Evolutionary conservation across 2,329 filamentous ascomycete species (phyloP), one percentile per base, ranked within the genome.

Genomic region (Colletotrichum filicis): DNA sequence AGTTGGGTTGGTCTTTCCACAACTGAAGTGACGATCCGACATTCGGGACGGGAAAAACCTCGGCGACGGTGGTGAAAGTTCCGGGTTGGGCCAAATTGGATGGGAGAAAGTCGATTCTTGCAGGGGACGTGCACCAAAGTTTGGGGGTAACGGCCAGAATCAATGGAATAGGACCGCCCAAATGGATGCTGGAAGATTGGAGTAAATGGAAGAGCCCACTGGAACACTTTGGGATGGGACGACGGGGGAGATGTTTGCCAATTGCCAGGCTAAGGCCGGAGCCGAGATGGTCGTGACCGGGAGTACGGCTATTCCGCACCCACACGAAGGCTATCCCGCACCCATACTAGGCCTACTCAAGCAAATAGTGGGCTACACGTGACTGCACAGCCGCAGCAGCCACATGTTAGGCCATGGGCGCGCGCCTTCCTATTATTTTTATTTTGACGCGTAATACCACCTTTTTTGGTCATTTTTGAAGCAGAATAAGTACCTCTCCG

Each of bases 181-280:
- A 60, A 35, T 19, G 37, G 58, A 66, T 49, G 63, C 28, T 55
- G 59, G 59, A 66, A 58, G 63, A 49, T 55, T n/a, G 53, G 53
- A 22, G 35, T 19, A 42, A 42, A 42, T 42, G 37, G 6, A 66
- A 24, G 42, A 28, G 53, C 24, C 46, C n/a, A 35, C 19, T 28
- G 53, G 24, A 49, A 65, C 11, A 59, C 52, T 53, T 71, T 60
- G 59, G 68, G 62, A 56, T 60, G 42, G 42, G 30, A 56, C 37
- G 49, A 56, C 37, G 49, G 32, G 60, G n/a, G 56, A 46, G 46
- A 49, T 49, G 63, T 61, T 71, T 67, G 68, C 56, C 9, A 28
- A 11, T 22, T 22, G 28, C 56, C 64, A 58, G 19, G 42, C 42
- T 49, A 65, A 59, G 53, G 67, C 53, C 57, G 55, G 53, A 53